Percentiles rank a stretch among this genome's conserved stretches.
phyloP scores from a whole-genome alignment of 2,329 filamentous ascomycete species.

The Xylaria sp. region DNA sequence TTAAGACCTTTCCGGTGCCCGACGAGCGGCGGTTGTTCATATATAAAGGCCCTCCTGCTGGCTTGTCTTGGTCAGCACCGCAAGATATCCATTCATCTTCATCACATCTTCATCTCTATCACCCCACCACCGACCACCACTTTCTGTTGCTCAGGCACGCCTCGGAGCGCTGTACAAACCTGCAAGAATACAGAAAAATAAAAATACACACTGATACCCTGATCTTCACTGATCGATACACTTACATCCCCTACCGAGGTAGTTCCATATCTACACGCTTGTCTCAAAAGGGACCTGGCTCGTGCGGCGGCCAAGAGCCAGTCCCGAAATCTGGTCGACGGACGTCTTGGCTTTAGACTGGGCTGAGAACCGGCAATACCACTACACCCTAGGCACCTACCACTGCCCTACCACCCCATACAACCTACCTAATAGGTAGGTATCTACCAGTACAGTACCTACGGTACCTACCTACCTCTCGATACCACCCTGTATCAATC shows the following conservation, averaged over 20 bases:
- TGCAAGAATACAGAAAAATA: no score
- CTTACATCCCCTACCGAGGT: background rate
- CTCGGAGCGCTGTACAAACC: no score
- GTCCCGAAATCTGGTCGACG: slow-evolving; percentile 21
- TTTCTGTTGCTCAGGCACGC: no score
- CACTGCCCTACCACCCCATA: background rate
- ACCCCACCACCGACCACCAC: no score
- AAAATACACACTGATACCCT: no score
- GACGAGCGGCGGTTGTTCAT: no score
- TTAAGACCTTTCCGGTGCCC: no score
- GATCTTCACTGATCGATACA: background rate
- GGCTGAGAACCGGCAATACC: slow-evolving; percentile 11
- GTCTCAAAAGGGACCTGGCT: slow-evolving; percentile 10
- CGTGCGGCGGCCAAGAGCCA: slow-evolving; percentile 22
- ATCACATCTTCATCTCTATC: no score
- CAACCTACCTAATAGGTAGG: background rate
- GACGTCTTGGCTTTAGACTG: slow-evolving; percentile 21
- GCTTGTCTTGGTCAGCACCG: no score
- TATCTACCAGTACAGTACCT: no score
- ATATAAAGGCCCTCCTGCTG: no score
- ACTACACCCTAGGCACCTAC: background rate
- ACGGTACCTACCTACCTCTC: background rate
- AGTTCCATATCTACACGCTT: background rate
- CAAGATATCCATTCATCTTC: no score
- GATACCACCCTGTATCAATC: background rate